These are phyloP conservation scores for Raddia guianensis DNA, from an alignment of 176 grass and related monocot genomes.

Conservation along the genomic window DNA sequence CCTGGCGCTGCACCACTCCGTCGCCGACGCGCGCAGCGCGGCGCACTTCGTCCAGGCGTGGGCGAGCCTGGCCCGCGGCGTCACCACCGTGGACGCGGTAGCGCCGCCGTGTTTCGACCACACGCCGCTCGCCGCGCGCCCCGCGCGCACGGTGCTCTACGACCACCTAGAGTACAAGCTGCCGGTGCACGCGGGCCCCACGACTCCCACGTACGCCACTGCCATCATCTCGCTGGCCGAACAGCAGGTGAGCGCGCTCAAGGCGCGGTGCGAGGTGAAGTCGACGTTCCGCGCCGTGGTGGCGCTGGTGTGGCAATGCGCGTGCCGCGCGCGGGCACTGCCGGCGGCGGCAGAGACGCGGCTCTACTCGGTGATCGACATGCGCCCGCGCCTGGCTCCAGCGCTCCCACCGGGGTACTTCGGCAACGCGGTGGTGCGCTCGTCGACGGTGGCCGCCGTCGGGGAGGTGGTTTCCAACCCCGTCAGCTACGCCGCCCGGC, in stretches of 20 bases:
- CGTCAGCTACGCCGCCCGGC: slow-evolving; percentile 14
- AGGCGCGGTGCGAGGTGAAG: slow-evolving; percentile 25
- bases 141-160: slow-evolving; percentile 34
- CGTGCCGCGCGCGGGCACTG: slow-evolving; percentile 29
- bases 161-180: slow-evolving; percentile 66
- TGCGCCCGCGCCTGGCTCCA: slow-evolving; percentile 51
- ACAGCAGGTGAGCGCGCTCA: slow-evolving; percentile 45
- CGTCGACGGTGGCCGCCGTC: slow-evolving; percentile 27
- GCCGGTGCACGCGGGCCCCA: neutral
- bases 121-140: slow-evolving; percentile 47
- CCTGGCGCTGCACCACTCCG: slow-evolving; percentile 48
- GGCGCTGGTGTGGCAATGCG: slow-evolving; percentile 37
- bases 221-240: slow-evolving; percentile 36
- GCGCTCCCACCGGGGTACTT: slow-evolving; percentile 55
- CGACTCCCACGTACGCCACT: slow-evolving; percentile 28
- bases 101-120: slow-evolving; percentile 53
- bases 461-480: slow-evolving; percentile 1
- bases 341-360: slow-evolving; percentile 19
- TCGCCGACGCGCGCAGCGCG: slow-evolving; percentile 49
- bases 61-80: slow-evolving; percentile 39
- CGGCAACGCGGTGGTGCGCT: slow-evolving; percentile 59
- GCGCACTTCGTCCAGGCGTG: slow-evolving; percentile 61
- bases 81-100: neutral
- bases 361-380: slow-evolving; percentile 73
- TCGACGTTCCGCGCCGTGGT: slow-evolving; percentile 62